A percentile compares a stretch with the other conserved stretches of the same genome.
These are phyloP conservation scores for Aureobasidium vineae DNA, from an alignment of 2,329 filamentous ascomycete species.

Conservation along the genomic window DNA sequence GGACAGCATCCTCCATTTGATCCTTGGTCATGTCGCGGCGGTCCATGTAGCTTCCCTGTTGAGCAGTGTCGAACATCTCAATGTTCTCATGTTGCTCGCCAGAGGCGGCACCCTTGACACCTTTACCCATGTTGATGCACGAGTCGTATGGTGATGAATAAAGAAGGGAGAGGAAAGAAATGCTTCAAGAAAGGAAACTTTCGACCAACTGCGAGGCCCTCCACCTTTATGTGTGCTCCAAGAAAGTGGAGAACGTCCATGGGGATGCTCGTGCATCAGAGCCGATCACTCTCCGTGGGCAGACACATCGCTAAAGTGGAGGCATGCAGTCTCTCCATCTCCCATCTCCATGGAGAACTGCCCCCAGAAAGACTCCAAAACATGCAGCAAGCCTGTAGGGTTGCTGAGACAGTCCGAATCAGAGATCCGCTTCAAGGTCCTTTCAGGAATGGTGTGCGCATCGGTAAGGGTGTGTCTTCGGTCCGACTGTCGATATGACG, in stretches of 20 bases:
- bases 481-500: constrained; percentile 21
- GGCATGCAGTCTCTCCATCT: constrained; percentile 15
- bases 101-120: constrained; percentile 6
- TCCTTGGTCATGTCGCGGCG: constrained; percentile 27
- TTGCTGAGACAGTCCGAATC: constrained; percentile 21
- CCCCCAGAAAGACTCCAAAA: constrained; percentile 9
- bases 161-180: neutral
- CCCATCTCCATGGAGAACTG: constrained; percentile 24
- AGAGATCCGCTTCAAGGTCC: constrained; percentile 12
- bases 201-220: neutral
- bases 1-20: constrained; percentile 35
- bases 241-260: constrained; percentile 22
- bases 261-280: constrained; percentile 22
- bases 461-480: constrained; percentile 7
- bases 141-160: neutral
- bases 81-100: constrained; percentile 21
- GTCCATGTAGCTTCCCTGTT: constrained; percentile 8
- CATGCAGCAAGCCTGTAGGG: constrained; percentile 1
- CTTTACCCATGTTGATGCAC: constrained; percentile 25
- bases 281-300: constrained; percentile 21
- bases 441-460: constrained; percentile 13
- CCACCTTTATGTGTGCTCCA: constrained; percentile 18
- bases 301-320: constrained; percentile 7
- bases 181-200: constrained; percentile 7
- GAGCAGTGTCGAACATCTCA: constrained; percentile 11